phyloP scores from a whole-genome alignment of 257 asterid genomes.

The Coffea canephora region DNA sequence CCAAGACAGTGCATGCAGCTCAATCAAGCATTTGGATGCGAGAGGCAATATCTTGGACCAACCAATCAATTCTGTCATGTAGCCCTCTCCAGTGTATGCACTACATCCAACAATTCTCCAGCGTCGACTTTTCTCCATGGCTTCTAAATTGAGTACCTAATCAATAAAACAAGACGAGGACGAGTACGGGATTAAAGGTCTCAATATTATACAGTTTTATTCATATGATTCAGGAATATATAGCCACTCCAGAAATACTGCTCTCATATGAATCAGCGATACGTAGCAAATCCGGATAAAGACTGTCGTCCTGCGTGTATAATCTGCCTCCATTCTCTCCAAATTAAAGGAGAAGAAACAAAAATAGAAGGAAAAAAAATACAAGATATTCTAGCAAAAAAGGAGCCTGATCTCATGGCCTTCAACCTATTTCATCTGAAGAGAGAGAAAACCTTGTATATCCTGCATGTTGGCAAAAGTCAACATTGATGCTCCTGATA shows the following conservation, averaged over 20 bases:
- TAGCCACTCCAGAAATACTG: not conserved
- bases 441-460: conserved; percentile 82
- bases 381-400: not conserved
- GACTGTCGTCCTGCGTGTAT: not conserved
- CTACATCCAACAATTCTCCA: conserved; percentile 96
- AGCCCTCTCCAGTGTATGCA: conserved; percentile 89
- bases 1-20: not conserved
- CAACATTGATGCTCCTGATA: conserved; percentile 87
- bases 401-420: not conserved
- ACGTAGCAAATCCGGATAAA: not conserved
- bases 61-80: conserved; percentile 86
- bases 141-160: conserved; percentile 81
- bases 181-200: not conserved
- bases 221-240: not conserved
- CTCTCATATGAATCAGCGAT: too few relatives aligned
- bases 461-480: conserved; percentile 96
- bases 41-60: conserved; percentile 91
- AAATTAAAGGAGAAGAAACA: not conserved
- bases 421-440: conserved; percentile 57
- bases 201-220: not conserved
- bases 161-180: conserved; percentile 6
- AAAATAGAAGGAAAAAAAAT: too few relatives aligned
- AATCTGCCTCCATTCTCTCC: not conserved
- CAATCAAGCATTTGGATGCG: conserved; percentile 87
- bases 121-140: conserved; percentile 73